A percentile compares a stretch with the other conserved stretches of the same genome.
Conservation (phyloP, 1,139 yeast genomes). For the Hansenula lynferdii region DNA sequence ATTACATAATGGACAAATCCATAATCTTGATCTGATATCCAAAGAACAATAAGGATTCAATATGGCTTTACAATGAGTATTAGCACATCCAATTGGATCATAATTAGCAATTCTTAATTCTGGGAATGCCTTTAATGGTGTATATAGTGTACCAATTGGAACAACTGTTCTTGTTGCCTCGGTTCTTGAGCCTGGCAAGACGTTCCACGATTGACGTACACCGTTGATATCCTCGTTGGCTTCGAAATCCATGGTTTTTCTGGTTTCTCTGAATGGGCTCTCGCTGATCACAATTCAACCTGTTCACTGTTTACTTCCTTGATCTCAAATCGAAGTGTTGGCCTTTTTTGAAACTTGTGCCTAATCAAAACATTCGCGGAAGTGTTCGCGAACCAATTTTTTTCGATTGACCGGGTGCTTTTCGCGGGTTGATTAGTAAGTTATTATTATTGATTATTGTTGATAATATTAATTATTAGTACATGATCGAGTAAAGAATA, state of each 20-base stretch:
- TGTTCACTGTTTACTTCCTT: background rate
- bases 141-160: constrained; percentile 91
- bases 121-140: constrained; percentile 80
- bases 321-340: constrained; percentile 1
- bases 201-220: constrained; percentile 87
- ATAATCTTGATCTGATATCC: constrained; percentile 74
- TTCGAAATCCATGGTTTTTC: constrained; percentile 84
- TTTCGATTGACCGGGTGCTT: too few relatives aligned
- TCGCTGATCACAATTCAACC: background rate
- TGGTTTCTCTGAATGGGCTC: background rate
- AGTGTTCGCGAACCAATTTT: too few relatives aligned
- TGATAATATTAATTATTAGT: too few relatives aligned
- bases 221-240: constrained; percentile 86
- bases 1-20: constrained; percentile 90
- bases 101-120: constrained; percentile 79
- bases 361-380: background rate
- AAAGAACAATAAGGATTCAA: constrained; percentile 86
- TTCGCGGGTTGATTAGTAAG: too few relatives aligned
- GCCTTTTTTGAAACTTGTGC: constrained; percentile 2
- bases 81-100: constrained; percentile 85
- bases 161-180: constrained; percentile 93
- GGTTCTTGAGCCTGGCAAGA: constrained; percentile 79
- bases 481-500: too few relatives aligned
- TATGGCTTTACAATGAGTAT: constrained; percentile 75
- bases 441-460: too few relatives aligned